Conservation (phyloP, 192 early-diverging fungal species). For the Globomyces pollinis-pini region DNA sequence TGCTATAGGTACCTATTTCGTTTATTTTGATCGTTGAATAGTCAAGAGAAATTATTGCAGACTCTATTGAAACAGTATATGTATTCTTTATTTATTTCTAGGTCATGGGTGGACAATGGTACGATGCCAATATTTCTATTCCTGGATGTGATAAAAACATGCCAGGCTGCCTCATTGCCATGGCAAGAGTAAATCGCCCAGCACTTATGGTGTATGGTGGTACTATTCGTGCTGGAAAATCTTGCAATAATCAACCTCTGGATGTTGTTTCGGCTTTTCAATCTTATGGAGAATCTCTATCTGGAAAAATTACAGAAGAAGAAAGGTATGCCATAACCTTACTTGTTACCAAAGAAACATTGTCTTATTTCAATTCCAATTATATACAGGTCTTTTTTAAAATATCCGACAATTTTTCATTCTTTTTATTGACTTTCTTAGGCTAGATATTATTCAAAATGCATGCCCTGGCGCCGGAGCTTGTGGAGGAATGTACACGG, state of each 20-base stretch:
- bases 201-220: slow-evolving; percentile 98
- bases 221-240: slow-evolving; percentile 73
- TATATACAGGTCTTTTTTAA: slow-evolving; percentile 46
- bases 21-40: no score
- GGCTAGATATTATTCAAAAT: slow-evolving; percentile 39
- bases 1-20: no score
- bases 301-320: slow-evolving; percentile 84
- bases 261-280: slow-evolving; percentile 99
- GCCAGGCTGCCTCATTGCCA: slow-evolving; percentile 95
- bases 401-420: no score
- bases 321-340: no score
- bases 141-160: slow-evolving; percentile 87
- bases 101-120: slow-evolving; percentile 96
- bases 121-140: slow-evolving; percentile 96
- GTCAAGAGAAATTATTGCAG: slow-evolving; percentile 96
- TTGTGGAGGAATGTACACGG: slow-evolving; percentile 99
- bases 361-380: slow-evolving; percentile 61
- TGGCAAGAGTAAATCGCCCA: slow-evolving; percentile 92
- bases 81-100: slow-evolving; percentile 23
- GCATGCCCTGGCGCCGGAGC: slow-evolving; percentile 80
- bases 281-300: slow-evolving; percentile 84
- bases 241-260: slow-evolving; percentile 59
- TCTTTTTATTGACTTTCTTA: no score
- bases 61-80: slow-evolving; percentile 98
- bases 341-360: no score